Conservation (phyloP, 78 protist species). For the Kipferlia bialata region DNA sequence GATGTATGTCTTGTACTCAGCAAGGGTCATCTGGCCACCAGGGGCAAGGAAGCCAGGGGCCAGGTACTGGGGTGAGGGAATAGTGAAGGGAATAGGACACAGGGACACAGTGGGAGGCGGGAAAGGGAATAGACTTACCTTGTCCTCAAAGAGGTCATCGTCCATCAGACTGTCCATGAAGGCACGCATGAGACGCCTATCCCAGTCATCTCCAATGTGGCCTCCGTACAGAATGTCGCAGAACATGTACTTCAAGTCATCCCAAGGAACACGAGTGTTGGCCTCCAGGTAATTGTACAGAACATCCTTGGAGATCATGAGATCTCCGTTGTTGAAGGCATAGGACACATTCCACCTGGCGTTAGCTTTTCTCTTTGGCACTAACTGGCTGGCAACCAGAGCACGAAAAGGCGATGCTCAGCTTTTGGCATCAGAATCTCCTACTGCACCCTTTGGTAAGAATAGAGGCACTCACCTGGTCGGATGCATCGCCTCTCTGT, state of each 20-base stretch:
- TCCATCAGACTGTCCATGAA: constrained; percentile 41
- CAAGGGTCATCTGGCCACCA: constrained; percentile 16
- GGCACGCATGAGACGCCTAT: constrained; percentile 54
- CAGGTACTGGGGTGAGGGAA: too few relatives aligned
- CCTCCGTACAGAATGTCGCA: constrained; percentile 87
- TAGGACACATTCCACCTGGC: too few relatives aligned
- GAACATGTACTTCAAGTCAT: constrained; percentile 66
- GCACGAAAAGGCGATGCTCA: too few relatives aligned
- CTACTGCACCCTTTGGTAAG: too few relatives aligned
- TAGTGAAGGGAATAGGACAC: too few relatives aligned
- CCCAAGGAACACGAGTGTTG: constrained; percentile 64
- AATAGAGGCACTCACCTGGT: too few relatives aligned
- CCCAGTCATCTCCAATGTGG: constrained; percentile 70
- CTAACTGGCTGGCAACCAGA: too few relatives aligned
- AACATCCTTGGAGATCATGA: constrained; percentile 48
- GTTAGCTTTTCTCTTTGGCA: too few relatives aligned
- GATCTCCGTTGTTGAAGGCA: constrained; percentile 72
- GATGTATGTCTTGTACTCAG: constrained; percentile 44
- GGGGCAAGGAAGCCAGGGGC: constrained; percentile 41
- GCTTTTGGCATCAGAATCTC: too few relatives aligned
- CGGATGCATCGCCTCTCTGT: too few relatives aligned
- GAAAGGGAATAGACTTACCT: too few relatives aligned
- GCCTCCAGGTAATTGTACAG: constrained; percentile 55
- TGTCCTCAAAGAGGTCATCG: constrained; percentile 41
- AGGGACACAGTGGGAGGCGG: too few relatives aligned